Base-by-base conservation (phyloP, 1,284 basidiomycete species). In the Volvariella volvacea region DNA sequence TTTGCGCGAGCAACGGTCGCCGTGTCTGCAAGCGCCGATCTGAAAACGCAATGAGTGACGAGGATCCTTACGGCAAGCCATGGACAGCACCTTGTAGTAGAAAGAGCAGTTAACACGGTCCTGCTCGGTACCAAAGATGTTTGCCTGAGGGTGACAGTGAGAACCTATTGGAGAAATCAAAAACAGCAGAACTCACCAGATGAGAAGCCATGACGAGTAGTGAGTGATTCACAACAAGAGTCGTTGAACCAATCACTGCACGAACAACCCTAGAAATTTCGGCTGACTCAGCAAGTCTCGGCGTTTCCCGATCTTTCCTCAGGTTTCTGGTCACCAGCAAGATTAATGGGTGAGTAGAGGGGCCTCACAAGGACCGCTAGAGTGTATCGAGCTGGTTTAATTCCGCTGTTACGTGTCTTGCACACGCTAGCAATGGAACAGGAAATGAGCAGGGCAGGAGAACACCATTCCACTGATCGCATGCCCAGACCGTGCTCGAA, bases 1-100 rank as follows among this genome's bases (percentile, higher is more conserved):
- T 65, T 99, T 98, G 57, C 96, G 78, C 2, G 91, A 96, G 61
- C 92, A 96, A 48, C 93, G 80, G 56, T 96, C 93, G n/a, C 92
- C 92, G 64, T 96, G 92, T 30, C 92, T 79, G 66, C 92, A 96
- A 45, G 92, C 92, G 46, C 92, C 92, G 68, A 96, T 96, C 84
- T 94, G 56, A 22, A 33, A 39, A 19, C 50, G 38, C n/a, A 21
- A 47, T 43, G 48, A 32, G 45, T 49, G 37, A 33, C 45, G 16
- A 41, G 45, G 40, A 39, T 39, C 31, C 38, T 39, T 6, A 40
- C 30, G 15, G 31, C 44, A 40, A 38, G 47, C 41, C 36, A 32
- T 38, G 15, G 30, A 47, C 42, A 44, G 36, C 52, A 88, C 89
- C 68, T 94, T 94, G 73, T 92, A 92, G 65, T 94, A 94, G 67